phyloP scores from a whole-genome alignment of 345 rosid species.

The Rhodamnia rubescens region DNA sequence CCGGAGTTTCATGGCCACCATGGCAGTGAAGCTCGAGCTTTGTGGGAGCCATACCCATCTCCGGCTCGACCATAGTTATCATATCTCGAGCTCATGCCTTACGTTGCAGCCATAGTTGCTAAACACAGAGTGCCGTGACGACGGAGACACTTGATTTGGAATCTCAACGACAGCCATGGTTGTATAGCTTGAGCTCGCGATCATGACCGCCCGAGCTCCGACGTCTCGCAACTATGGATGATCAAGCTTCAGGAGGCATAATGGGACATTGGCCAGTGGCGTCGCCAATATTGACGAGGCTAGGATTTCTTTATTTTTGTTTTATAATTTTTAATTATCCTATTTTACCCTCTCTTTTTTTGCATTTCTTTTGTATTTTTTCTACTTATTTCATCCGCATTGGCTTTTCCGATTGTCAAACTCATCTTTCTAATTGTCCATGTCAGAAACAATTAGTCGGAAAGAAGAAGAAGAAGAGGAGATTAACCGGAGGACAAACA shows the following conservation, averaged over 20 bases:
- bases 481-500: too few species aligned
- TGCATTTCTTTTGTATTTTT: neutral
- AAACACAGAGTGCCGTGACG: too few species aligned
- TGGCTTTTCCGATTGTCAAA: neutral
- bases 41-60: neutral
- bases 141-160: too few species aligned
- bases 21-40: accelerated
- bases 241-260: neutral
- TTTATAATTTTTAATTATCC: neutral
- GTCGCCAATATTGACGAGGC: neutral
- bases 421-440: neutral
- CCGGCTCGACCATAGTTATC: neutral
- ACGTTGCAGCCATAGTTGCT: too few species aligned
- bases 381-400: neutral
- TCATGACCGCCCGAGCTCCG: neutral
- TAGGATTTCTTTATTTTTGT: neutral
- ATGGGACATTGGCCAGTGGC: neutral
- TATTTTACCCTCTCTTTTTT: neutral
- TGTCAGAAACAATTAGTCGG: too few species aligned
- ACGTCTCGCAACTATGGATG: neutral
- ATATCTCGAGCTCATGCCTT: too few species aligned
- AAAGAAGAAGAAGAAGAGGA: too few species aligned
- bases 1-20: neutral
- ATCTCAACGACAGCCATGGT: neutral
- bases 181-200: neutral